Evolutionary conservation across 768 basidiomycete species (phyloP).

Genomic region (Suillus clintonianus): DNA sequence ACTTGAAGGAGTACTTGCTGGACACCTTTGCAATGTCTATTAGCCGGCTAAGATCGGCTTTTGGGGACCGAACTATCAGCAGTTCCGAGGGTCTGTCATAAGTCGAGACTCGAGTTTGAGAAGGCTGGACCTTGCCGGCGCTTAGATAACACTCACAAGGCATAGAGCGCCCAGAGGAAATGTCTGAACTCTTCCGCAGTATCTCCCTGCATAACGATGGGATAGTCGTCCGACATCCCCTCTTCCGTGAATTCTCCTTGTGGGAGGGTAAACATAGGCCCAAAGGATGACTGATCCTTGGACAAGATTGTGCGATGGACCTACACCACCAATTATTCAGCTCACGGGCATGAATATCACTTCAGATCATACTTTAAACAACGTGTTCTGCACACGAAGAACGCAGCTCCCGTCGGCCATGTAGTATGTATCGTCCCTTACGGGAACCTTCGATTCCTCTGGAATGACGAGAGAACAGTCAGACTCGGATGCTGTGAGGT

Average conservation of each 20-base stretch:
- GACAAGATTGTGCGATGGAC: slow-evolving; percentile 63
- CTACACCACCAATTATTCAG: slow-evolving; percentile 31
- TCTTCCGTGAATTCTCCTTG: slow-evolving; percentile 53
- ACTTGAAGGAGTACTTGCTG: slow-evolving; percentile 76
- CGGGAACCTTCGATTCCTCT: slow-evolving; percentile 13
- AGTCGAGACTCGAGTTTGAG: slow-evolving; percentile 4
- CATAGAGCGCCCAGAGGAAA: slow-evolving; percentile 79
- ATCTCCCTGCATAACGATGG: slow-evolving; percentile 65
- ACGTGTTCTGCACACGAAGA: slow-evolving; percentile 57
- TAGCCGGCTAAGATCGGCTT: slow-evolving; percentile 53
- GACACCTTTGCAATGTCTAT: slow-evolving; percentile 66
- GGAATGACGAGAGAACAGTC: neutral
- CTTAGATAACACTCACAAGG: slow-evolving; percentile 49
- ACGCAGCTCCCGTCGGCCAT: slow-evolving; percentile 71
- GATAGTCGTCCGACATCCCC: slow-evolving; percentile 64
- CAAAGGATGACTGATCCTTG: slow-evolving; percentile 64
- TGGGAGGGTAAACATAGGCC: slow-evolving; percentile 67
- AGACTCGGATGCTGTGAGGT: slow-evolving; percentile 9
- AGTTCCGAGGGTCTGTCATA: slow-evolving; percentile 62
- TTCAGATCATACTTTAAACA: slow-evolving; percentile 63
- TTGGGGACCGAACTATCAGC: slow-evolving; percentile 44
- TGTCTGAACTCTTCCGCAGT: slow-evolving; percentile 65
- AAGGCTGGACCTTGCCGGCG: neutral
- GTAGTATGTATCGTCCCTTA: slow-evolving; percentile 59
- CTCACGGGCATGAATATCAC: neutral